phyloP scores from a whole-genome alignment of 305 asterid species.

The Solanum hybrid region DNA sequence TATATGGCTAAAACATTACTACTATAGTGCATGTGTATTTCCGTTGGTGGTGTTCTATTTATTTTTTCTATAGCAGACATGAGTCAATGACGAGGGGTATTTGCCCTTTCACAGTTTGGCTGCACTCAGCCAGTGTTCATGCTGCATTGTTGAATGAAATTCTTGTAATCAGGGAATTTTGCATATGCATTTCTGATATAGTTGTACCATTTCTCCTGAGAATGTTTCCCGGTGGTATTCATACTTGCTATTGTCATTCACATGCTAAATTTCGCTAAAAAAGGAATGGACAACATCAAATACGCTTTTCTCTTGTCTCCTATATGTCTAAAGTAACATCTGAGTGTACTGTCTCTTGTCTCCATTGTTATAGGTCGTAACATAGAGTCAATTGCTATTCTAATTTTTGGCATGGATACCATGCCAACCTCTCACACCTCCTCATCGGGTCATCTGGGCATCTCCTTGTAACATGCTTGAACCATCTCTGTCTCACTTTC shows the following conservation, averaged over 20 bases:
- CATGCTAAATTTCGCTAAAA: not conserved
- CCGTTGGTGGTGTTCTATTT: not conserved
- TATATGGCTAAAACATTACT: conserved; percentile 11
- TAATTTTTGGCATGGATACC: not conserved
- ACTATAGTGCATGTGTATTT: not conserved
- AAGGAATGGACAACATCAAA: not conserved
- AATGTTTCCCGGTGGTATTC: not conserved
- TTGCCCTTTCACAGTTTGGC: not conserved
- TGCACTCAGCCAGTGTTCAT: not conserved
- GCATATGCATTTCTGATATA: not conserved
- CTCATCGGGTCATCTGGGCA: not conserved
- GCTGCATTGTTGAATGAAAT: not conserved
- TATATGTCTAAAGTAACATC: not conserved
- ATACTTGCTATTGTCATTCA: not conserved
- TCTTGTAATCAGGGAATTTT: not conserved
- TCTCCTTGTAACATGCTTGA: not conserved
- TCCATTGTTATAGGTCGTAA: not conserved
- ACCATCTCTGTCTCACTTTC: not conserved
- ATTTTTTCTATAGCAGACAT: not conserved
- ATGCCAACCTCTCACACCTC: not conserved
- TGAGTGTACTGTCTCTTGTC: not conserved
- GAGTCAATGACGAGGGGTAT: not conserved
- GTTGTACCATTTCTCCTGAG: not conserved
- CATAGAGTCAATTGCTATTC: not conserved
- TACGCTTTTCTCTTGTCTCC: not conserved